Conservation (phyloP, 164 flowering plant genomes). For the Cinnamomum chago region DNA sequence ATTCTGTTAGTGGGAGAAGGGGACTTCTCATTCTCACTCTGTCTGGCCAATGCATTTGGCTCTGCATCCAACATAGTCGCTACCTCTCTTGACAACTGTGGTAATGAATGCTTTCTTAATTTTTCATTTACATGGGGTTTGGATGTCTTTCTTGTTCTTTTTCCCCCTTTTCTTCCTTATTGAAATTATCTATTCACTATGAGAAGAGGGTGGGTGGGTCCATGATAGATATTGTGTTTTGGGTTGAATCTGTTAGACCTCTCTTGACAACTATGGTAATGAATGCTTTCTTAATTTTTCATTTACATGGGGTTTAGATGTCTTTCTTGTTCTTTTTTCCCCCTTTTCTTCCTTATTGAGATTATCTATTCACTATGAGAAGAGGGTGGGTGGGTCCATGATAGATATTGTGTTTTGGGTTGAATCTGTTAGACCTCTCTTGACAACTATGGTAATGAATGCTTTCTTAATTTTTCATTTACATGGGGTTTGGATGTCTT, state of each 20-base stretch:
- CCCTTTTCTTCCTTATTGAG: background rate
- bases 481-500: too few species aligned
- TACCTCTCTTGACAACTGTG: conserved; percentile 45
- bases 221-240: too few species aligned
- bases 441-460: background rate
- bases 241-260: too few species aligned
- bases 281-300: background rate
- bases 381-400: too few species aligned
- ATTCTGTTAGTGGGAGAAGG: conserved; percentile 61
- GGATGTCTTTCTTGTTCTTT: too few species aligned
- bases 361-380: too few species aligned
- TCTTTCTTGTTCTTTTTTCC: background rate
- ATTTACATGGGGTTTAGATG: too few species aligned
- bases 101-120: conserved; percentile 11
- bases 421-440: conserved; percentile 30
- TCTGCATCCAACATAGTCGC: conserved; percentile 46
- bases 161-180: background rate
- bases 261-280: background rate
- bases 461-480: background rate
- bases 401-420: too few species aligned
- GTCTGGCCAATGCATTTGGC: conserved; percentile 35
- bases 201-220: too few species aligned
- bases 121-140: background rate
- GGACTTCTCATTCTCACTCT: conserved; percentile 48
- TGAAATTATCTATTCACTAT: too few species aligned